Base-by-base conservation (phyloP, 2,329 filamentous ascomycete species). In the Didymosphaeria variabile region DNA sequence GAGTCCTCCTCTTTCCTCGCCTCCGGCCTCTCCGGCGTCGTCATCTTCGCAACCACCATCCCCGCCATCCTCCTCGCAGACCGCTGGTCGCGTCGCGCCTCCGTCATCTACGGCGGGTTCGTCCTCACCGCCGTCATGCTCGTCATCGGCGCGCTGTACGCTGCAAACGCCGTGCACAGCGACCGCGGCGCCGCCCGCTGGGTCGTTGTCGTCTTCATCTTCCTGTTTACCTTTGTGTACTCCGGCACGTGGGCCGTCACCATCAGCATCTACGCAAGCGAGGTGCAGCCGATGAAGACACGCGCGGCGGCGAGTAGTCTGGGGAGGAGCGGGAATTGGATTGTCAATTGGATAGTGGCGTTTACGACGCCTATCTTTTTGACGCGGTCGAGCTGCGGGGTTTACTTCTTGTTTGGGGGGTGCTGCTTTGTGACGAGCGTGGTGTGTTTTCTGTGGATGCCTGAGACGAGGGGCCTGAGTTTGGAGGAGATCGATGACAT, bases 1-100 rank as follows among this genome's bases (percentile, higher is more conserved):
- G 73, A 78, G 1, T 81, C 79, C 3, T 79, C 85, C 0, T 84
- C 83, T 0, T 88, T 89, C 70, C 79, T 89, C 1, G 87, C 87
- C 0, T 89, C 86, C 0, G 87, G 87, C 0, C 77, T 90, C 12
- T 87, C 85, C 0, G 86, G 82, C 0, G 80, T 89, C 1, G 71
- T 87, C 3, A 88, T 88, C 69, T 78, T 89, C n/a, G 78, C 78
- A 7, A 77, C 85, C 32, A 86, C 86, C 0, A 82, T 89, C 44
- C 85, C 86, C 0, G 86, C 83, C 0, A 77, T 84, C 49, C 73
- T 88, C 29, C 80, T 83, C 9, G 82, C 84, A 0, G 87, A 89
- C 64, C 78, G 78, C 60, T 88, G 85, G 86, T 84, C 85, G 8
- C 80, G 87, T 7, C 81, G 84, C 4, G 81, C 80, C 0, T 84